These are phyloP conservation scores for Lanmaoa rubissima DNA, from an alignment of 768 basidiomycete species.

Conservation along the genomic window DNA sequence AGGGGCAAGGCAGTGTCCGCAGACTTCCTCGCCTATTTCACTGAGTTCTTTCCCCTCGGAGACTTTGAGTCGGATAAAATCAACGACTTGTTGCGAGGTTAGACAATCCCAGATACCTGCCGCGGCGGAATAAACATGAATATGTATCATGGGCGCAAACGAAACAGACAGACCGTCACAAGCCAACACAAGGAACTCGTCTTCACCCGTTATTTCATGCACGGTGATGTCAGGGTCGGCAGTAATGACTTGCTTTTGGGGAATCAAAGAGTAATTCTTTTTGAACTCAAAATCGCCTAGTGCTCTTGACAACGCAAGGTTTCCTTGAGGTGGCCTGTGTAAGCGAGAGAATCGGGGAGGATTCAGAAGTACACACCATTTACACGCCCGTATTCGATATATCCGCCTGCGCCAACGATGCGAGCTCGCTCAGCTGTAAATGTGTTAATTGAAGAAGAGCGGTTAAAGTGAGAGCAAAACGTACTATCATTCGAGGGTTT, in stretches of 20 bases:
- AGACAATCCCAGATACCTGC: constrained; percentile 98
- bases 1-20: constrained; percentile 91
- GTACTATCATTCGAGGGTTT: constrained; percentile 86
- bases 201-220: constrained; percentile 81
- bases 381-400: constrained; percentile 94
- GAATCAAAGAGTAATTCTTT: constrained; percentile 76
- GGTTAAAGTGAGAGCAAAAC: constrained; percentile 24
- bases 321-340: constrained; percentile 51
- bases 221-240: constrained; percentile 87
- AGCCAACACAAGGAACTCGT: constrained; percentile 95
- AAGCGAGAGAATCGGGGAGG: background rate
- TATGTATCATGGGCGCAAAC: background rate
- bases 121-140: constrained; percentile 6
- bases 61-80: constrained; percentile 81
- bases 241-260: constrained; percentile 94
- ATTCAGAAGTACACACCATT: constrained; percentile 61
- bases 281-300: constrained; percentile 99
- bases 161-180: constrained; percentile 78
- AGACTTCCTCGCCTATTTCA: constrained; percentile 89
- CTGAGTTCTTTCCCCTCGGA: constrained; percentile 72
- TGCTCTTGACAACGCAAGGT: constrained; percentile 92
- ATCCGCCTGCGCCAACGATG: constrained; percentile 90
- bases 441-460: background rate
- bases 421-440: constrained; percentile 74
- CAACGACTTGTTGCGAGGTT: constrained; percentile 87